These are phyloP conservation scores for Wickerhamomyces silvicola DNA, from an alignment of 805 yeast species.

Conservation along the genomic window DNA sequence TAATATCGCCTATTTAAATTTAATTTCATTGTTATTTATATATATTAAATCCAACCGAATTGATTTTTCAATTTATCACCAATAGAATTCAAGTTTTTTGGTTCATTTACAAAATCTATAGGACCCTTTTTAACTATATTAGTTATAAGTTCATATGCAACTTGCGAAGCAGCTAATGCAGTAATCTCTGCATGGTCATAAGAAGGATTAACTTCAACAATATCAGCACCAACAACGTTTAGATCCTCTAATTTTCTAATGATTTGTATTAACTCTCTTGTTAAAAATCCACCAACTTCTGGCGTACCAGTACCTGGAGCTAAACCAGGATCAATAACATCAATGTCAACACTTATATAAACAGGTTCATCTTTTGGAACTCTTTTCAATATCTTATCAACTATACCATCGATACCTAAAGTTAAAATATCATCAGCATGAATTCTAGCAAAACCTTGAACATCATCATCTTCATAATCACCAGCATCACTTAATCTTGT, in stretches of 20 bases:
- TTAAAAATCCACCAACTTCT: conserved; percentile 68
- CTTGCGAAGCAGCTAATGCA: conserved; percentile 63
- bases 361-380: conserved; percentile 64
- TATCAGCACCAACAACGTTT: conserved; percentile 65
- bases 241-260: conserved; percentile 55
- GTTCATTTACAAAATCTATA: conserved; percentile 5
- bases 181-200: conserved; percentile 63
- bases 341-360: conserved; percentile 74
- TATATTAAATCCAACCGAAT: no score
- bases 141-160: conserved; percentile 64
- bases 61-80: no score
- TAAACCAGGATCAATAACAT: conserved; percentile 64
- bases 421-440: conserved; percentile 69
- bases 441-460: conserved; percentile 63
- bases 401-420: conserved; percentile 53
- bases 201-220: conserved; percentile 68
- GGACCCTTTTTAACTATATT: conserved; percentile 64
- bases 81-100: no score
- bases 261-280: conserved; percentile 55
- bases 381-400: conserved; percentile 39
- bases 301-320: conserved; percentile 81
- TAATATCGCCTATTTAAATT: no score
- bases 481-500: conserved; percentile 61
- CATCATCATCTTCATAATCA: conserved; percentile 61
- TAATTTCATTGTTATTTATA: no score